These are phyloP conservation scores for Coemansia javaensis DNA, from an alignment of 192 early-diverging fungal species.

Conservation along the genomic window DNA sequence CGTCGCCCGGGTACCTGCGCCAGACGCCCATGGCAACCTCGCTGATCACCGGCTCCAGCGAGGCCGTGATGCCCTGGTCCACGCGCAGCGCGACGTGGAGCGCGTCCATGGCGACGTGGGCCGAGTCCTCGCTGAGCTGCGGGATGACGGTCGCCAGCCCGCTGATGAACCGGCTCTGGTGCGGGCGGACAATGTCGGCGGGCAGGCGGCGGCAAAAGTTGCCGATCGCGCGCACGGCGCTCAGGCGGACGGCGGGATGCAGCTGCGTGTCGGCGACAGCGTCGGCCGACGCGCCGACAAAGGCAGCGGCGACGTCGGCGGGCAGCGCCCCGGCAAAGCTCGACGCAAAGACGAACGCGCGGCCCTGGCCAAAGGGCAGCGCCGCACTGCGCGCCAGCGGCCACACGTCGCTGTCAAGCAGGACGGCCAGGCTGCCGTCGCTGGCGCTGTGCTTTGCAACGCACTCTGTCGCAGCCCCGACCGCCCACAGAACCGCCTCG, in stretches of 20 bases:
- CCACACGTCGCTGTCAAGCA: conserved; percentile 81
- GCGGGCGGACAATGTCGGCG: conserved; percentile 25
- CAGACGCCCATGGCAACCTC: conserved; percentile 74
- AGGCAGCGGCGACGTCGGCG: conserved; percentile 59
- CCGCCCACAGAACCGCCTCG: conserved; percentile 75
- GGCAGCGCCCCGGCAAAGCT: conserved; percentile 73
- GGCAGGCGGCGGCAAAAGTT: conserved; percentile 43
- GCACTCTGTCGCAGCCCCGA: conserved; percentile 62
- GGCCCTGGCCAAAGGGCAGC: conserved; percentile 81
- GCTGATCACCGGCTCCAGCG: conserved; percentile 66
- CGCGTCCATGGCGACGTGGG: conserved; percentile 47
- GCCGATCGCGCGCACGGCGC: conserved; percentile 44
- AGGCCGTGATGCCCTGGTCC: conserved; percentile 65
- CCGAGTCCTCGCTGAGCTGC: conserved; percentile 47
- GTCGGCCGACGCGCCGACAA: conserved; percentile 70
- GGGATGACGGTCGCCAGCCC: conserved; percentile 40
- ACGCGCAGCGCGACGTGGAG: conserved; percentile 52
- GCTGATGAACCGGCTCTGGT: conserved; percentile 26
- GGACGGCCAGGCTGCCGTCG: conserved; percentile 65
- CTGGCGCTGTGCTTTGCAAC: conserved; percentile 46
- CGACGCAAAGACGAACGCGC: conserved; percentile 83
- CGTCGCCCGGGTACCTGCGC: conserved; percentile 73
- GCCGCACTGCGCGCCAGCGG: conserved; percentile 52
- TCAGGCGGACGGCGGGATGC: conserved; percentile 41
- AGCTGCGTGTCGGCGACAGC: conserved; percentile 53